Base-by-base conservation (phyloP, 805 yeast species). In the Ogataea methanolica region DNA sequence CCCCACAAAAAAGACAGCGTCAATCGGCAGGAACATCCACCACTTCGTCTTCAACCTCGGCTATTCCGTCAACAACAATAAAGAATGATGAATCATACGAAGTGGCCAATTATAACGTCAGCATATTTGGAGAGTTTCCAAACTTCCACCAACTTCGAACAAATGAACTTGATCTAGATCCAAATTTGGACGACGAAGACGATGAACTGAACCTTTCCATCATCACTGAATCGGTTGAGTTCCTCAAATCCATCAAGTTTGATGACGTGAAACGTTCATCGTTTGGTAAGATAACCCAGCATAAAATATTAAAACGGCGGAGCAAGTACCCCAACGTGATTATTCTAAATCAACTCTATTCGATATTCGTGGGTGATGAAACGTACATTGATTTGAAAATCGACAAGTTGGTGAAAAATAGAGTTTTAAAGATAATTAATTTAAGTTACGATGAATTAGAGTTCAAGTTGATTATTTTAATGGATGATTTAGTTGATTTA, bases 321-420 rank as follows among this genome's bases (percentile, higher is more conserved):
- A 22, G 43, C 12, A 44, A 52, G 4, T 61, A 58, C 42, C 79
- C 81, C 0, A 61, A 72, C 9, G 51, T 76, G 35, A 62, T 76
- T 8, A 67, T 78, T 1, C 50, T 70, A 12, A 70, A 70, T 33
- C 84, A 79, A 49, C 53, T 80, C 4, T 80, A 80, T 53, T 65
- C 83, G 1, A 53, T 79, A 11, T 74, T 70, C 45, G 69, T 69
- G 14, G 60, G 66, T 22, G 64, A 69, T 38, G 78, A 80, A 51
- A 77, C 84, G 0, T 71, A 67, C 57, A 79, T 79, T 2, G 85
- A 80, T 53, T 67, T 67, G 36, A 65, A 64, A 41, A 58, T 79
- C 1, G 76, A 73, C 45, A 48, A 63, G 14, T 53, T 70, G 36
- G 63, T 69, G 1, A 58, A 71, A 36, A 52, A 61, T 17, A 76